A percentile compares a stretch with the other conserved stretches of the same genome.
Evolutionary conservation across 2,329 filamentous ascomycete genomes (phyloP).

Genomic region (Clonostachys solani): DNA sequence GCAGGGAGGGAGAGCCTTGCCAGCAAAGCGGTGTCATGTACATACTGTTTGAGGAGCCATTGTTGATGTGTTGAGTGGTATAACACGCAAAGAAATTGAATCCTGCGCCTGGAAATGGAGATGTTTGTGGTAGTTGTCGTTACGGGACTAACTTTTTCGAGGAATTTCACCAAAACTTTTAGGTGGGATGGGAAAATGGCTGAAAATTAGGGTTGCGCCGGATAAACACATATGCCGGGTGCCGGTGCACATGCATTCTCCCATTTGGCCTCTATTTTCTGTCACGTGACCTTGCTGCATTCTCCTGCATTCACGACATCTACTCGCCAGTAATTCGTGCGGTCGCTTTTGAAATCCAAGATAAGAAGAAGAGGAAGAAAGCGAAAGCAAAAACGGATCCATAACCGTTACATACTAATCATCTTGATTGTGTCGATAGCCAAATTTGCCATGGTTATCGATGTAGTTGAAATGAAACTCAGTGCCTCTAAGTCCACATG

Average conservation of each 20-base stretch:
- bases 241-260: too few species aligned
- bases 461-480: too few species aligned
- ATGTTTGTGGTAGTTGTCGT: constrained; percentile 5
- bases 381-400: neutral
- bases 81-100: constrained; percentile 63
- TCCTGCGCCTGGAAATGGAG: constrained; percentile 65
- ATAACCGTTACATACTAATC: too few species aligned
- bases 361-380: neutral
- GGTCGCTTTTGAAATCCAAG: neutral
- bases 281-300: too few species aligned
- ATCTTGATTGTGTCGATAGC: too few species aligned
- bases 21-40: constrained; percentile 90
- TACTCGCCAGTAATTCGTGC: too few species aligned
- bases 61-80: constrained; percentile 40
- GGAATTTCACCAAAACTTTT: constrained; percentile 8
- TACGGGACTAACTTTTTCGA: too few species aligned
- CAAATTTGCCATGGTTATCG: too few species aligned
- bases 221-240: constrained; percentile 7
- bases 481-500: too few species aligned
- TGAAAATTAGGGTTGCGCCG: constrained; percentile 25
- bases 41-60: constrained; percentile 91
- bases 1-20: constrained; percentile 43
- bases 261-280: too few species aligned
- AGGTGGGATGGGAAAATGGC: constrained; percentile 16
- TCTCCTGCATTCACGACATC: too few species aligned